A percentile compares a stretch with the other conserved stretches of the same genome.
phyloP scores from a whole-genome alignment of 345 rosid species.

The Euphorbia tirucalli region DNA sequence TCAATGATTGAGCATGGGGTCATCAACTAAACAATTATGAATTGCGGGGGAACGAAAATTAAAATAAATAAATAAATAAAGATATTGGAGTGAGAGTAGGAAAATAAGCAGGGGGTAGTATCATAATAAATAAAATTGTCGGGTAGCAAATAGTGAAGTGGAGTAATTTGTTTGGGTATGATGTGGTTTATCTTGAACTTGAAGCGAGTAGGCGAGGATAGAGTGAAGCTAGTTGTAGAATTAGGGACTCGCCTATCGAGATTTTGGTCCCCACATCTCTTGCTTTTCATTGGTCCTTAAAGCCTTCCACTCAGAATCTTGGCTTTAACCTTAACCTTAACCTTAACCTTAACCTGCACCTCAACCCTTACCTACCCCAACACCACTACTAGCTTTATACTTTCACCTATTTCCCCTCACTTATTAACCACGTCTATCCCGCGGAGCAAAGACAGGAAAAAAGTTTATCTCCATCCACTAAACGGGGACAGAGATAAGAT shows the following conservation, averaged over 20 bases:
- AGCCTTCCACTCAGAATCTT: too few relatives aligned
- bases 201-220: not conserved
- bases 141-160: constrained; percentile 3
- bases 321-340: too few relatives aligned
- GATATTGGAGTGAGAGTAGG: not conserved
- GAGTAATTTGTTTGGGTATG: not conserved
- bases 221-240: not conserved
- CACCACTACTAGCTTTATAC: too few relatives aligned
- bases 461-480: too few relatives aligned
- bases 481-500: too few relatives aligned
- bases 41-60: not conserved
- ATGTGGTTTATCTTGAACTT: not conserved
- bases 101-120: not conserved
- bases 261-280: not conserved
- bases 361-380: too few relatives aligned
- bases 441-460: too few relatives aligned
- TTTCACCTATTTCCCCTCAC: too few relatives aligned
- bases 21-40: not conserved
- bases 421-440: too few relatives aligned
- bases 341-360: too few relatives aligned
- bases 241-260: not conserved
- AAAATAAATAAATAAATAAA: too few relatives aligned
- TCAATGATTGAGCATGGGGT: not conserved
- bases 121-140: not conserved
- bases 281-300: not conserved